Evolutionary conservation across 2,329 filamentous ascomycete genomes (phyloP).

Genomic region (Chalaropsis ovoidea): DNA sequence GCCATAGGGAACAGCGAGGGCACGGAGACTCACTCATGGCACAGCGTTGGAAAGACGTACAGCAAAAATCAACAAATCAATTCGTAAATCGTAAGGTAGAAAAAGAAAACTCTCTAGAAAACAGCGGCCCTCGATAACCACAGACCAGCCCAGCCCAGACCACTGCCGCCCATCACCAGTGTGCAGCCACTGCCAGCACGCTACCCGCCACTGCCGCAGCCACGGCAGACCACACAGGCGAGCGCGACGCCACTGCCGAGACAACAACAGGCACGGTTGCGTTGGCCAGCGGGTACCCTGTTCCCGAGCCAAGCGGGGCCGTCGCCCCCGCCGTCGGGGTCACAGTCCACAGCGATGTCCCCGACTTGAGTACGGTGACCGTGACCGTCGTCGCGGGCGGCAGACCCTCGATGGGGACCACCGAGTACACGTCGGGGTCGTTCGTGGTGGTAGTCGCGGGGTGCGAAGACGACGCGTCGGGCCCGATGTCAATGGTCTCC

Average conservation of each 20-base stretch:
- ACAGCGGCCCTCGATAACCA: not conserved
- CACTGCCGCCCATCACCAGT: conserved; percentile 18
- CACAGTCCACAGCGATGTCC: conserved; percentile 21
- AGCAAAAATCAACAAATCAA: not conserved
- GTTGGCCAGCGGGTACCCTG: conserved; percentile 16
- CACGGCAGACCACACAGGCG: not conserved
- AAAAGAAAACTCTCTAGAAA: conserved; percentile 2
- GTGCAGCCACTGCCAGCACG: conserved; percentile 4
- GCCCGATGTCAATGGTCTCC: conserved; percentile 14
- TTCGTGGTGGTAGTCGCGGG: not conserved
- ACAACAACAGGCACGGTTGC: conserved; percentile 18
- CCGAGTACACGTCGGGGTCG: conserved; percentile 18
- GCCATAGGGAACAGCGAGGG: not conserved
- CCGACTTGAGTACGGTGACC: conserved; percentile 21
- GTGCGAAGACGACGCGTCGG: conserved; percentile 5
- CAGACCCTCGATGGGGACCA: conserved; percentile 22
- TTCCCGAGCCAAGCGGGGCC: conserved; percentile 10
- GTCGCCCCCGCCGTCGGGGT: conserved; percentile 19
- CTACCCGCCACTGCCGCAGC: conserved; percentile 21
- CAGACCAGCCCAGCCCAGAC: no score
- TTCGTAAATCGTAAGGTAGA: not conserved
- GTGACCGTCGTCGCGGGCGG: conserved; percentile 21
- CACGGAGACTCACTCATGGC: not conserved
- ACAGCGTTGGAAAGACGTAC: not conserved
- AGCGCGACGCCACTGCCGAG: conserved; percentile 26